Evolutionary conservation across 192 early-diverging fungal genomes (phyloP).

Genomic region (Kappamyces sp.): DNA sequence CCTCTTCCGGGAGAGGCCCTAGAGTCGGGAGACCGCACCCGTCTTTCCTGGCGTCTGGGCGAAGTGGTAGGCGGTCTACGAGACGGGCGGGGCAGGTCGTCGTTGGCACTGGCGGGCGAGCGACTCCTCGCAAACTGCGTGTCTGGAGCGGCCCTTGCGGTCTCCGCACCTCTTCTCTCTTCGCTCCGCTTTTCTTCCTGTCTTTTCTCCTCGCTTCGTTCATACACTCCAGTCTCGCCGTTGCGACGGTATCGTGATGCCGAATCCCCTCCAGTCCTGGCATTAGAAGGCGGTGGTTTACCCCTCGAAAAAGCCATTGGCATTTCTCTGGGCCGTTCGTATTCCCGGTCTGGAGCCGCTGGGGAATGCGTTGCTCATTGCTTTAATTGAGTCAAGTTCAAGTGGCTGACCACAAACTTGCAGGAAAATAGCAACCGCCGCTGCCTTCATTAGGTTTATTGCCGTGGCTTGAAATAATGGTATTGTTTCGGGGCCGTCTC

Average conservation of each 20-base stretch:
- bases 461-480: no score
- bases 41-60: neutral
- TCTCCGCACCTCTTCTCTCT: constrained; percentile 18
- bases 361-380: no score
- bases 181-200: constrained; percentile 14
- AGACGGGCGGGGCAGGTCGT: neutral
- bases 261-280: neutral
- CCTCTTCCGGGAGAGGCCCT: neutral
- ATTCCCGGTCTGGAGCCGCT: no score
- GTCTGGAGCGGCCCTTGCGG: constrained; percentile 4
- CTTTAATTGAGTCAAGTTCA: no score
- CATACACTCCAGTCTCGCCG: constrained; percentile 12
- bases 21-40: neutral
- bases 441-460: no score
- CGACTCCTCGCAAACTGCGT: neutral
- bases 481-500: no score
- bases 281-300: constrained; percentile 1
- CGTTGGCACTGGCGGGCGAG: neutral
- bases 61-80: neutral
- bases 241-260: constrained; percentile 10
- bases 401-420: no score
- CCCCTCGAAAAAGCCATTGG: constrained; percentile 13
- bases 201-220: constrained; percentile 13
- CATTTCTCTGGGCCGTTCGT: no score
- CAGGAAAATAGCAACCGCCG: no score